A percentile compares a stretch with the other conserved stretches of the same genome.
Evolutionary conservation across 345 rosid genomes (phyloP).

Genomic region (Raphanus sativus): DNA sequence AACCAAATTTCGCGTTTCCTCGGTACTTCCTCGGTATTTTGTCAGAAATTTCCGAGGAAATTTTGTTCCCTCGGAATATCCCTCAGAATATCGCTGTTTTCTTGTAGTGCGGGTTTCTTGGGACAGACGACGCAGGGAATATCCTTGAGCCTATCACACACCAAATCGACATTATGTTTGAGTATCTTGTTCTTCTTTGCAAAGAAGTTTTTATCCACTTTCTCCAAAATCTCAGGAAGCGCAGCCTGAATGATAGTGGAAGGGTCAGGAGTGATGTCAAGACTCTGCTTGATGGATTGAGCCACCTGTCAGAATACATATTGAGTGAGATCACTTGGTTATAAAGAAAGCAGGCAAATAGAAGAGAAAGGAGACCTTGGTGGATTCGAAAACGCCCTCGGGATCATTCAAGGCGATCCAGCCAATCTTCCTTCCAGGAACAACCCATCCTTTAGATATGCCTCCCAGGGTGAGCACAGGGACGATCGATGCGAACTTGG

Average conservation of each 20-base stretch:
- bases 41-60: too few species aligned
- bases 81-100: too few species aligned
- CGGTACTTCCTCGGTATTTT: too few species aligned
- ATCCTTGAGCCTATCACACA: slow-evolving; percentile 51
- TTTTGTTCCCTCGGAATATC: too few species aligned
- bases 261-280: slow-evolving; percentile 46
- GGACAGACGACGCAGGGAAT: slow-evolving; percentile 63
- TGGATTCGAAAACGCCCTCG: slow-evolving; percentile 36
- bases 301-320: slow-evolving; percentile 36
- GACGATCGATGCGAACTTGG: slow-evolving; percentile 49
- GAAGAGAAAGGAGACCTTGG: slow-evolving; percentile 37
- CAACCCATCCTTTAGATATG: slow-evolving; percentile 62
- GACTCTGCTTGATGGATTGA: slow-evolving; percentile 44
- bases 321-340: slow-evolving; percentile 10
- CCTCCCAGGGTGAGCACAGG: slow-evolving; percentile 64
- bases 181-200: slow-evolving; percentile 43
- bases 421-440: slow-evolving; percentile 67
- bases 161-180: slow-evolving; percentile 51
- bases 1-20: too few species aligned
- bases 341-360: neutral
- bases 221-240: slow-evolving; percentile 59
- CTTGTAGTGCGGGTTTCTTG: slow-evolving; percentile 44
- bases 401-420: slow-evolving; percentile 58
- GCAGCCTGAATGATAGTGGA: slow-evolving; percentile 69
- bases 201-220: slow-evolving; percentile 64